A percentile compares a stretch with the other conserved stretches of the same genome.
Conservation (phyloP, 1,284 basidiomycete genomes). For the Mycena sp. region DNA sequence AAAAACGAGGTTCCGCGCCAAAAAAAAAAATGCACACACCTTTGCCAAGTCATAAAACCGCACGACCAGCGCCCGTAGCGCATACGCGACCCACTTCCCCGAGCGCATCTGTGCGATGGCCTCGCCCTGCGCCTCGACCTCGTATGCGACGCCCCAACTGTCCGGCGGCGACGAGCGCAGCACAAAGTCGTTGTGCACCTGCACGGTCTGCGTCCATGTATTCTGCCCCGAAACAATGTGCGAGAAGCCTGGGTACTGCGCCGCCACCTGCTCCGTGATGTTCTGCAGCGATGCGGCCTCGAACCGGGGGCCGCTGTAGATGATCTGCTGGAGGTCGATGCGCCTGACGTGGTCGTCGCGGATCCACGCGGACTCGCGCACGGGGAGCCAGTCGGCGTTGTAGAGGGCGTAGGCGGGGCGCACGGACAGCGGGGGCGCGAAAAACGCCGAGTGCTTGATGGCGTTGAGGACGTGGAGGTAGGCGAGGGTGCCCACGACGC, state of each 20-base stretch:
- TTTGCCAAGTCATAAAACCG: constrained; percentile 90
- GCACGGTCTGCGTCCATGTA: constrained; percentile 26
- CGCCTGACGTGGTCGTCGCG: constrained; percentile 45
- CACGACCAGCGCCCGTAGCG: constrained; percentile 79
- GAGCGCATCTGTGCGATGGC: constrained; percentile 74
- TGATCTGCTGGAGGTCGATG: constrained; percentile 72
- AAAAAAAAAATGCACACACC: constrained; percentile 52
- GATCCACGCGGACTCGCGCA: constrained; percentile 61
- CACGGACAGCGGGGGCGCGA: constrained; percentile 53
- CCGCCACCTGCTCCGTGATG: constrained; percentile 10
- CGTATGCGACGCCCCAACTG: constrained; percentile 52
- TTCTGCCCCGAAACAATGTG: background rate
- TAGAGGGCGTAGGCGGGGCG: constrained; percentile 33
- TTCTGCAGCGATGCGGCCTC: constrained; percentile 23
- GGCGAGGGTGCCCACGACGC: constrained; percentile 86
- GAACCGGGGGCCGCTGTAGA: constrained; percentile 50
- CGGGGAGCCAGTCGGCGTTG: constrained; percentile 63
- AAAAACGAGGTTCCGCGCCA: background rate
- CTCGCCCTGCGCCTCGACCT: constrained; percentile 47
- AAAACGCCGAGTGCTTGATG: constrained; percentile 81
- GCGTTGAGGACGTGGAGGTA: constrained; percentile 93
- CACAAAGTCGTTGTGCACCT: constrained; percentile 10
- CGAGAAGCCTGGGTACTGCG: constrained; percentile 14
- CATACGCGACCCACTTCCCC: constrained; percentile 89
- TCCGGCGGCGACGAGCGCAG: constrained; percentile 40